Conservation (phyloP, 2,329 filamentous ascomycete species). For the Diaporthe destruens region DNA sequence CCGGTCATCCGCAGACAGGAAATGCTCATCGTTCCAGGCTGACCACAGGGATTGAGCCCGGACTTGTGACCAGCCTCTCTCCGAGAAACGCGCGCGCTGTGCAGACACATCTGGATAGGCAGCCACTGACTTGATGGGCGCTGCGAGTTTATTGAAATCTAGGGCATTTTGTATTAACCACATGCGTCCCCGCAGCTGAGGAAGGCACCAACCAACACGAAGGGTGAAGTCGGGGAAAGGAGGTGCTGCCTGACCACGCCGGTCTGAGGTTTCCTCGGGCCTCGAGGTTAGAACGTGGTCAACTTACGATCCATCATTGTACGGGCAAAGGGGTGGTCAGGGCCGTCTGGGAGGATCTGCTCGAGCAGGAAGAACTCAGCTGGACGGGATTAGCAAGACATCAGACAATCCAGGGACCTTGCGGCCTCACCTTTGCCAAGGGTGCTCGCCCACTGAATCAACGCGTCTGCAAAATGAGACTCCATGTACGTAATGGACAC, state of each 20-base stretch:
- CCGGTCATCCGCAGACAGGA: conserved; percentile 72
- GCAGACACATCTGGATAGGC: conserved; percentile 75
- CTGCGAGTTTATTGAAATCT: conserved; percentile 83
- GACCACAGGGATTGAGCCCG: conserved; percentile 82
- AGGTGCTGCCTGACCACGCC: background rate
- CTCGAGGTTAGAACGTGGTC: background rate
- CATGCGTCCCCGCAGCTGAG: background rate
- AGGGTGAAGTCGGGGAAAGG: background rate
- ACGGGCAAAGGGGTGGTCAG: conserved; percentile 83
- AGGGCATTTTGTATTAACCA: background rate
- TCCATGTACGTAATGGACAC: conserved; percentile 95
- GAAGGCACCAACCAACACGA: too few species aligned
- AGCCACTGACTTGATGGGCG: conserved; percentile 80
- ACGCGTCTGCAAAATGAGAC: conserved; percentile 75
- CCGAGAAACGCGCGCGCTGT: conserved; percentile 76
- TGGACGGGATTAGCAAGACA: conserved; percentile 51
- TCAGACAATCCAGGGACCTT: background rate
- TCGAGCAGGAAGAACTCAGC: conserved; percentile 89
- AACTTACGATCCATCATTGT: conserved; percentile 78
- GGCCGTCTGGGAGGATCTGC: conserved; percentile 84
- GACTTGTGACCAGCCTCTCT: conserved; percentile 75
- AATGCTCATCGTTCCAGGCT: conserved; percentile 79
- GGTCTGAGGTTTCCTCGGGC: background rate
- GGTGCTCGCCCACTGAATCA: conserved; percentile 83
- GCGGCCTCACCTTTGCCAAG: conserved; percentile 71